Evolutionary conservation across 805 yeast species (phyloP), one percentile per base, ranked within the genome.

Genomic region (Ogataea populi-albae): DNA sequence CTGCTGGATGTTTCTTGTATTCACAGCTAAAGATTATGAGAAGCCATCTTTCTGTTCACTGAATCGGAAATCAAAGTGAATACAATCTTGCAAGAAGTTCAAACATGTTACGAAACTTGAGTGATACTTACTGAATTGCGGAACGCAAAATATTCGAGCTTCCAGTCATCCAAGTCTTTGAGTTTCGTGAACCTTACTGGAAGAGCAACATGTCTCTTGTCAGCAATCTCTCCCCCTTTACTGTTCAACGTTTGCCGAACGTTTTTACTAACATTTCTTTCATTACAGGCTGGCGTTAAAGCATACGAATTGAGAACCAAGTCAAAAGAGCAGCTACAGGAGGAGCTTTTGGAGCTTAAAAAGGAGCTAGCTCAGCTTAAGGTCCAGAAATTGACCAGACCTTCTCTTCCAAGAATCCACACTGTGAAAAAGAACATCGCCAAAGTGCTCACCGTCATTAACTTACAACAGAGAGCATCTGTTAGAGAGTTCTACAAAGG

Each of bases 381-480:
- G 75, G 97, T 87, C 67, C 96, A 91, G 79, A 86, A 88, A 70
- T 77, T 86, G 70, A 80, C 87, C 64, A 84, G 80, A 67, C 88
- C 94, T 66, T 82, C 94, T 65, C 77, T 88, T 65, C 95, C 96
- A 81, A 86, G 84, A 77, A 89, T 93, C 75, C 82, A 84, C 79
- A 83, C 91, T 56, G 96, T 88, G 66, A 87, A 97, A 82, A 93
- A 91, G 81, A 80, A 87, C 78, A 91, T 93, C 71, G 99, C 99
- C 64, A 88, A 89, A 70, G 95, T 89, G 62, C 84, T 93, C 73
- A 93, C 98, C 57, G 76, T 91, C 75, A 87, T 91, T 77, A 89
- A 86, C 89, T 80, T 82, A 64, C 86, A 84, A 78, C 96, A 88
- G 76, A 88, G 98, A 77, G 88, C 83, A 57, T 80, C 82, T 60